Evolutionary conservation across 345 rosid species (phyloP).

Genomic region (Psidium guajava): DNA sequence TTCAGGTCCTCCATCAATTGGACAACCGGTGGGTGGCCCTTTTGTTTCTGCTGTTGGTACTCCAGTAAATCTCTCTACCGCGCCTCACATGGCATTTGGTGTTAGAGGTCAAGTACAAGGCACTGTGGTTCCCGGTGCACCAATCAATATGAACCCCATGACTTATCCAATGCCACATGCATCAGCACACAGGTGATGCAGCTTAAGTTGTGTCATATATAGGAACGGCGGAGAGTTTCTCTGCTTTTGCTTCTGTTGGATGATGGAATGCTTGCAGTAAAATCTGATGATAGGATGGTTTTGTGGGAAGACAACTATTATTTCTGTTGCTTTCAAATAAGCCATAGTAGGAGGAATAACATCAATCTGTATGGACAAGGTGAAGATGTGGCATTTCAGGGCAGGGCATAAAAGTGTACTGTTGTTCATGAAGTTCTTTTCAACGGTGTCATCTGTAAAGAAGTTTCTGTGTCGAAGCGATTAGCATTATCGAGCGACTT

Average conservation of each 20-base stretch:
- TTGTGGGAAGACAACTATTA: background rate
- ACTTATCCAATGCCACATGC: background rate
- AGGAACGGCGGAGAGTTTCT: background rate
- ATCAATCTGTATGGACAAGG: background rate
- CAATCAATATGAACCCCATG: background rate
- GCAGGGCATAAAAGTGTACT: background rate
- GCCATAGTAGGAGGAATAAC: background rate
- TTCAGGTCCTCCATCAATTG: slow-evolving; percentile 2
- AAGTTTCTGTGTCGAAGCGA: background rate
- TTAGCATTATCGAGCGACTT: background rate
- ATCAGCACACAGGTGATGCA: background rate
- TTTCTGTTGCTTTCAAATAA: background rate
- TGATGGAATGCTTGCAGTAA: background rate
- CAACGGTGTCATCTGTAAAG: background rate
- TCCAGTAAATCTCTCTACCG: slow-evolving; percentile 4
- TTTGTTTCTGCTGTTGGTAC: slow-evolving; percentile 8
- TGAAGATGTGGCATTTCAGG: background rate
- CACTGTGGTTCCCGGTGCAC: background rate
- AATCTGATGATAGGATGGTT: background rate
- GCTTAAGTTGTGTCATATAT: background rate
- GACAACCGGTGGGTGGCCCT: slow-evolving; percentile 1
- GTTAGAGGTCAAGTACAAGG: background rate
- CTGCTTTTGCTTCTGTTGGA: background rate
- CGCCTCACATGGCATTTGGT: background rate
- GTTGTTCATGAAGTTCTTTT: background rate